These are phyloP conservation scores for Avicennia marina DNA, from an alignment of 257 asterid genomes.

Conservation along the genomic window DNA sequence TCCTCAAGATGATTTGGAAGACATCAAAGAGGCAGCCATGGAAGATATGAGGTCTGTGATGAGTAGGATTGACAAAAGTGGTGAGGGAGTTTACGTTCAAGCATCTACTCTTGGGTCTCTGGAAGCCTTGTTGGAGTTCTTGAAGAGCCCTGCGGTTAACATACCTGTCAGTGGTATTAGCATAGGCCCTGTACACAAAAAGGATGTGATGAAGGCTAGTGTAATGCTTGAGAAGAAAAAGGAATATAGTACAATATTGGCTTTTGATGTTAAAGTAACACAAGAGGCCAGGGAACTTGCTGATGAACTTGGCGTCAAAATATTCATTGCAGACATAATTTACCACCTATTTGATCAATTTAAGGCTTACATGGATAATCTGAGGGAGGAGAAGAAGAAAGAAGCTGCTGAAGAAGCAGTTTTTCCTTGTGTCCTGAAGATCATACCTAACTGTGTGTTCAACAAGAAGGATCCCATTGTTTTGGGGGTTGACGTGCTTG, in stretches of 20 bases:
- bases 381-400: conserved; percentile 91
- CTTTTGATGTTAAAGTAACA: conserved; percentile 91
- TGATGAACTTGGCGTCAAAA: conserved; percentile 81
- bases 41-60: conserved; percentile 92
- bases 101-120: conserved; percentile 97
- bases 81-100: conserved; percentile 94
- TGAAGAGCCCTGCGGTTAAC: conserved; percentile 82
- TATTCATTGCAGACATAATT: conserved; percentile 82
- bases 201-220: conserved; percentile 96
- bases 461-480: conserved; percentile 97
- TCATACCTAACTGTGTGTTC: conserved; percentile 74
- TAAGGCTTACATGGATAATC: conserved; percentile 87
- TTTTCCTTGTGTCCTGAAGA: conserved; percentile 91
- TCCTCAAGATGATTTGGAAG: conserved; percentile 78
- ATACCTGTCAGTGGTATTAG: conserved; percentile 98
- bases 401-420: conserved; percentile 95
- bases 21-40: conserved; percentile 78
- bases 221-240: conserved; percentile 98
- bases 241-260: conserved; percentile 87
- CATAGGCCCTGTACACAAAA: conserved; percentile 91
- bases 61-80: conserved; percentile 89
- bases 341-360: conserved; percentile 91
- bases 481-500: conserved; percentile 85
- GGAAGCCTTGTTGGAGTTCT: conserved; percentile 92
- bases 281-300: conserved; percentile 92